These are phyloP conservation scores for Russula sp. DNA, from an alignment of 768 basidiomycete species.

Conservation along the genomic window DNA sequence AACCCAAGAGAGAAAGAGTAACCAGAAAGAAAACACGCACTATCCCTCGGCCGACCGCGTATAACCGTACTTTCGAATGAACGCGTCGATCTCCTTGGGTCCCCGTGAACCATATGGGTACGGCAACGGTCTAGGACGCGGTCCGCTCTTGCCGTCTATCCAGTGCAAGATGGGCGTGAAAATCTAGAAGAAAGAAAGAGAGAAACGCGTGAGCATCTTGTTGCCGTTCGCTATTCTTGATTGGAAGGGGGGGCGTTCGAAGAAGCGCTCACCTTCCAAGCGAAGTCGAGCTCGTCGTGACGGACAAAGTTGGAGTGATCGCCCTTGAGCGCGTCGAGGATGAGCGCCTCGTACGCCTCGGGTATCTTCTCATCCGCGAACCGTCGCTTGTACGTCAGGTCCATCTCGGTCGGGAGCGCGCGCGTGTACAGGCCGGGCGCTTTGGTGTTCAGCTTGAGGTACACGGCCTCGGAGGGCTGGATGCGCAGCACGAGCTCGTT, in stretches of 20 bases:
- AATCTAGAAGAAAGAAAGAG: slow-evolving; percentile 46
- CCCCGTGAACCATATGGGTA: slow-evolving; percentile 96
- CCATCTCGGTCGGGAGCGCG: slow-evolving; percentile 95
- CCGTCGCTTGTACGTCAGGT: slow-evolving; percentile 94
- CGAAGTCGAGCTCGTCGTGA: slow-evolving; percentile 93
- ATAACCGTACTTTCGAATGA: slow-evolving; percentile 72
- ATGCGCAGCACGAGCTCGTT: slow-evolving; percentile 98
- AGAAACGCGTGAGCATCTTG: background rate
- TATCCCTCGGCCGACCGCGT: slow-evolving; percentile 61
- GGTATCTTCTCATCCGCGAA: slow-evolving; percentile 90
- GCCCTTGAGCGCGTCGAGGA: slow-evolving; percentile 93
- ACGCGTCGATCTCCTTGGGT: slow-evolving; percentile 76
- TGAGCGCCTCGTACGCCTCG: slow-evolving; percentile 93
- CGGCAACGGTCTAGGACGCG: slow-evolving; percentile 58
- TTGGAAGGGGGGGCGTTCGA: background rate
- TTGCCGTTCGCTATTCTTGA: background rate
- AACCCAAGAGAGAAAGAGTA: background rate
- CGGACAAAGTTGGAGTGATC: slow-evolving; percentile 99
- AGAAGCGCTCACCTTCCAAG: slow-evolving; percentile 73
- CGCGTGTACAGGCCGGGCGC: slow-evolving; percentile 86
- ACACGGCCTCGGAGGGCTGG: slow-evolving; percentile 93
- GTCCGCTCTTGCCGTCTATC: slow-evolving; percentile 78
- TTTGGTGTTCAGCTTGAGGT: slow-evolving; percentile 96
- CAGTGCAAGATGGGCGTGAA: slow-evolving; percentile 94
- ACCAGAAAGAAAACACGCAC: slow-evolving; percentile 41